These are phyloP conservation scores for Ramaria rubella DNA, from an alignment of 768 basidiomycete species.

Conservation along the genomic window DNA sequence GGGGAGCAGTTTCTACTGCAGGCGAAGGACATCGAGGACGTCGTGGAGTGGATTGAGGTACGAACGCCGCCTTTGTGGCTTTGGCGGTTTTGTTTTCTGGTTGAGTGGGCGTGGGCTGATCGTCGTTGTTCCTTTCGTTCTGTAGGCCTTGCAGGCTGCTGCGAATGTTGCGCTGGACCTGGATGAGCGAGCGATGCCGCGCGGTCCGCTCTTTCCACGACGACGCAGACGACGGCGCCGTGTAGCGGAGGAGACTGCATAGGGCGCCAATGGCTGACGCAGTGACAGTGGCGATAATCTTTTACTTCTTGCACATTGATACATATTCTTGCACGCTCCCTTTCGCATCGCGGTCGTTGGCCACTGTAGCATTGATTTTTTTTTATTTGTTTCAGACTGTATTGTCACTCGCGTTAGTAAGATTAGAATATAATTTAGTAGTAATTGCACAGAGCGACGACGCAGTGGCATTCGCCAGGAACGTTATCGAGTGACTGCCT, in stretches of 20 bases:
- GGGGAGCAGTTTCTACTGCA: slow-evolving; percentile 97
- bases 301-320: background rate
- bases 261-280: background rate
- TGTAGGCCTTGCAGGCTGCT: slow-evolving; percentile 83
- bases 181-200: slow-evolving; percentile 88
- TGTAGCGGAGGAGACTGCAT: background rate
- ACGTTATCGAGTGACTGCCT: slow-evolving; percentile 10
- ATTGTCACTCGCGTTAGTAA: too few species aligned
- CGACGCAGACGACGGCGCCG: slow-evolving; percentile 9
- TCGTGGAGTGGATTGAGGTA: slow-evolving; percentile 96
- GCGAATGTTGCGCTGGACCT: slow-evolving; percentile 89
- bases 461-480: too few species aligned
- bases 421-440: too few species aligned
- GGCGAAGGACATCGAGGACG: slow-evolving; percentile 71
- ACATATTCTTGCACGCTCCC: too few species aligned
- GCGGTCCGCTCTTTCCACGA: slow-evolving; percentile 74
- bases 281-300: background rate
- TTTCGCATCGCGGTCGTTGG: too few species aligned
- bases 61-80: slow-evolving; percentile 12
- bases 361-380: too few species aligned
- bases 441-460: too few species aligned
- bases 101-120: slow-evolving; percentile 9
- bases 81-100: background rate
- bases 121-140: slow-evolving; percentile 2
- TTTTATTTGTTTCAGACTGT: too few species aligned